Conservation (phyloP, 2,329 filamentous ascomycete genomes). For the Xylaria sp. region DNA sequence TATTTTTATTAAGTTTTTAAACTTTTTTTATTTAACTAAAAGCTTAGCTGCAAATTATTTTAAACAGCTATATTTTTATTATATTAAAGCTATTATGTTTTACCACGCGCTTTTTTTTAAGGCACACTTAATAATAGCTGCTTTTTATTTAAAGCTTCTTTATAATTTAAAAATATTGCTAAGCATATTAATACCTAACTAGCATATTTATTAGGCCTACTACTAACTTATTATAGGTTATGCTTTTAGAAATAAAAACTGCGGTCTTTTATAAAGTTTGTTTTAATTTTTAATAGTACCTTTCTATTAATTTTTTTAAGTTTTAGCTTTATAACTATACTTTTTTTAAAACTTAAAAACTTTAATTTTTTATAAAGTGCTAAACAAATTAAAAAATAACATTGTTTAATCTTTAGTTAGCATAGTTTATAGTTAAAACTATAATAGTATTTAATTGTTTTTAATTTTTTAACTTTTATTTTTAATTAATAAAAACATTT, state of each 20-base stretch:
- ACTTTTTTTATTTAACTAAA: no score
- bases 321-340: background rate
- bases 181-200: background rate
- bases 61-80: no score
- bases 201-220: no score
- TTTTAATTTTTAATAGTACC: background rate
- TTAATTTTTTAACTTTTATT: background rate
- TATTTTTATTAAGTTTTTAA: no score
- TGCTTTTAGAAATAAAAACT: background rate
- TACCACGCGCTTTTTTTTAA: background rate
- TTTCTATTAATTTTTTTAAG: slow-evolving; percentile 5
- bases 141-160: background rate
- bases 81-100: background rate
- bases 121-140: background rate
- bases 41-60: no score
- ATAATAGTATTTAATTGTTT: slow-evolving; percentile 1
- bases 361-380: background rate
- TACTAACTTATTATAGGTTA: no score
- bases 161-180: background rate
- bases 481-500: slow-evolving; percentile 2
- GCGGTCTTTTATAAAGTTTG: no score
- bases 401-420: slow-evolving; percentile 1
- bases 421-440: slow-evolving; percentile 12
- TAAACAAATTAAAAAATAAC: slow-evolving; percentile 8
- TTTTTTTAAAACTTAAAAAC: background rate